Evolutionary conservation across 176 grass and related monocot genomes (phyloP).

Genomic region (barley (Hordeum vulgare)): MorexV3_pseudomolecules_assembly NC_058522.1:390574501-390575000

Average conservation of each 20-base stretch:
- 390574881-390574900: neutral
- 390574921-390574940: neutral
- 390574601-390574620: neutral
- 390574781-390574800: neutral
- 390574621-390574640: no score
- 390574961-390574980: neutral
- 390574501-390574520: neutral
- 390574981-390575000: no score
- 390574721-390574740: neutral
- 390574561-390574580: neutral
- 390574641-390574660: no score
- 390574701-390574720: neutral
- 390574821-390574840: neutral
- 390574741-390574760: neutral
- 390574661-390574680: no score
- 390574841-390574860: slow-evolving; percentile 1
- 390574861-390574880: slow-evolving; percentile 2
- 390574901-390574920: neutral
- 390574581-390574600: neutral
- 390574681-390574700: no score
- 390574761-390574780: neutral
- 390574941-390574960: neutral
- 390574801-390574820: slow-evolving; percentile 4
- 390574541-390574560: neutral
- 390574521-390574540: neutral